Evolutionary conservation across 768 basidiomycete species (phyloP), one percentile per base, ranked within the genome.

Genomic region (Rhizopogon vinicolor): DNA sequence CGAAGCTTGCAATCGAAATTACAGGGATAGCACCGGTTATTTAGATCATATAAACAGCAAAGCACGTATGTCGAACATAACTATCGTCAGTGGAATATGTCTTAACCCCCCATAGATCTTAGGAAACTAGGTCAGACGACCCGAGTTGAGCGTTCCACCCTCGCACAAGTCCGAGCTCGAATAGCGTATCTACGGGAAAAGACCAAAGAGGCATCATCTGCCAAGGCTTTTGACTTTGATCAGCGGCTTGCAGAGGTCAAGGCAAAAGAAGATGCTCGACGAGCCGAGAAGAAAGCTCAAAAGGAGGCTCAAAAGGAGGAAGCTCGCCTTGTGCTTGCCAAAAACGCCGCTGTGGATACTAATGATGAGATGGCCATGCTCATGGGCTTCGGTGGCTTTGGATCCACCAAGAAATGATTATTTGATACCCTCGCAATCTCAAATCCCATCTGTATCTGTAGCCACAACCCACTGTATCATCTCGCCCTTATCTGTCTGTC

Each of bases 121-220:
- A 86, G 93, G 41, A 82, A 78, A 25, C 63, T 98, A n/a, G 97
- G 97, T n/a, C 97, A 98, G 74, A 93, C 93, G 2, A 99, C 96
- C 18, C 87, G 87, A 53, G 78, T 97, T 53, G 87, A 86, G 63
- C 83, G 94, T 16, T 98, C 97, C 2, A 95, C 95, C 0, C 73
- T 98, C 16, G 86, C 86, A 60, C 93, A 99, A 74, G 97, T 99
- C 51, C 90, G 93, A 44, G 86, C 86, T 5, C 86, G 90, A 57
- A 98, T 99, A 71, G 91, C 91, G 0, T 75, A 81, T 39, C 75
- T 99, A 31, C 86, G 96, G 13, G 93, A 91, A 69, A 87, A 86
- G 70, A 95, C 95, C 2, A 88, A 86, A 58, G 86, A 89, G 41
- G 86, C 86, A 7, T 84, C 93, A 0, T 77, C 81, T 28, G 87